Evolutionary conservation across 2,329 filamentous ascomycete genomes (phyloP).

Genomic region (Colletotrichum sp.): DNA sequence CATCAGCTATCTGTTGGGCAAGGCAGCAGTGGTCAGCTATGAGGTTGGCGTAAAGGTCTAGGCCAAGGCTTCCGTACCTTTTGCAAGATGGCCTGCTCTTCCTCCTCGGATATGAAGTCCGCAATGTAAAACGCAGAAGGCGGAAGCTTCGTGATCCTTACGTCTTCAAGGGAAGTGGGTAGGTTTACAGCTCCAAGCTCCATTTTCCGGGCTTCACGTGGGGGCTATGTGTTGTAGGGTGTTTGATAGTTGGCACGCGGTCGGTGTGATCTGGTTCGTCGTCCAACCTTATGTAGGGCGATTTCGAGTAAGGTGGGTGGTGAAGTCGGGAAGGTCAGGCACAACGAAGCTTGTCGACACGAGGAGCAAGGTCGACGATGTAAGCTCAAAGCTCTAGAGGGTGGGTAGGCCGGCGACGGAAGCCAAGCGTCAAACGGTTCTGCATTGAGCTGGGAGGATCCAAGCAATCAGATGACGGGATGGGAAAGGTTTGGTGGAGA

Average conservation of each 20-base stretch:
- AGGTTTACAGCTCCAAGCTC: constrained; percentile 27
- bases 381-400: constrained; percentile 1
- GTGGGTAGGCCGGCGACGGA: neutral
- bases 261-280: neutral
- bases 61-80: constrained; percentile 58
- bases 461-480: neutral
- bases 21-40: constrained; percentile 34
- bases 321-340: neutral
- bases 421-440: constrained; percentile 8
- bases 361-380: neutral
- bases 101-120: constrained; percentile 78
- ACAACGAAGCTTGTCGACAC: neutral
- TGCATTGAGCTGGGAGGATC: neutral
- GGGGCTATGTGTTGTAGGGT: neutral
- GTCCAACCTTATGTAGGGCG: neutral
- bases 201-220: neutral
- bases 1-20: constrained; percentile 61
- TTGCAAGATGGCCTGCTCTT: constrained; percentile 73
- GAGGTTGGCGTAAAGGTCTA: neutral
- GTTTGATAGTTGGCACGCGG: neutral
- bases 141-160: constrained; percentile 61
- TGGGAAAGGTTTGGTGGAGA: neutral
- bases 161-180: constrained; percentile 55
- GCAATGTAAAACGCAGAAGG: constrained; percentile 81
- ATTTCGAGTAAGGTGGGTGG: neutral